phyloP scores from a whole-genome alignment of 345 rosid species.

The Capsella bursapastoris region DNA sequence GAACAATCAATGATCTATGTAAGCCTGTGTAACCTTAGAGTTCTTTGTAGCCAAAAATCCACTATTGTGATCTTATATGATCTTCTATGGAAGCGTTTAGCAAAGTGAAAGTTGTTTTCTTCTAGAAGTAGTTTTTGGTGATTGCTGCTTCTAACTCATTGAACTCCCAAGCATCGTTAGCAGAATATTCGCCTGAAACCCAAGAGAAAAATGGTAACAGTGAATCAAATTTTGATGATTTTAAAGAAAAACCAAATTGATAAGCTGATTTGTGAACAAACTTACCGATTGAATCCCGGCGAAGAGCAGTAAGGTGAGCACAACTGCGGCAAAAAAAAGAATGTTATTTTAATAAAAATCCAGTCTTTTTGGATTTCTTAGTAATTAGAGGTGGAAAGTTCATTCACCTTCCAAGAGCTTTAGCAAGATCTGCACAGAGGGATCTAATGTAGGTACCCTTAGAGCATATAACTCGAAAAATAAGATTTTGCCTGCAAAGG shows the following conservation, averaged over 20 bases:
- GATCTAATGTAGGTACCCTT: constrained; percentile 96
- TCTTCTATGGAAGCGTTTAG: constrained; percentile 17
- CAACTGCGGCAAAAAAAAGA: constrained; percentile 62
- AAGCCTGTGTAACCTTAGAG: constrained; percentile 31
- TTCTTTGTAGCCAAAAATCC: constrained; percentile 33
- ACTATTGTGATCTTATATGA: constrained; percentile 13
- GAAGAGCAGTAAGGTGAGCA: constrained; percentile 93
- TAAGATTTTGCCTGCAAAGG: constrained; percentile 80
- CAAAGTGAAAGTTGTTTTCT: background rate
- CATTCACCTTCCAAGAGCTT: constrained; percentile 80
- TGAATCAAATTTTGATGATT: background rate
- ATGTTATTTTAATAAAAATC: constrained; percentile 8
- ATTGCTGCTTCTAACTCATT: constrained; percentile 83
- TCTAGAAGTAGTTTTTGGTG: constrained; percentile 64
- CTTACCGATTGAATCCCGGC: constrained; percentile 93
- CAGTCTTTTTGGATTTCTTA: constrained; percentile 4
- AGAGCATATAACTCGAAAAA: constrained; percentile 83
- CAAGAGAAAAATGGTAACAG: background rate
- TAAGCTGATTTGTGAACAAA: constrained; percentile 25
- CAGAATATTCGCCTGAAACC: constrained; percentile 73
- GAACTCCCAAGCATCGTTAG: constrained; percentile 90
- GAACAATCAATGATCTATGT: constrained; percentile 30
- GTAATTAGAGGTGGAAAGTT: background rate
- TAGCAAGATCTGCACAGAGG: constrained; percentile 90
- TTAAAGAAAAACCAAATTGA: constrained; percentile 8